Base-by-base conservation (phyloP, 495 filamentous ascomycete genomes). In the Penicillium antarcticum region DNA sequence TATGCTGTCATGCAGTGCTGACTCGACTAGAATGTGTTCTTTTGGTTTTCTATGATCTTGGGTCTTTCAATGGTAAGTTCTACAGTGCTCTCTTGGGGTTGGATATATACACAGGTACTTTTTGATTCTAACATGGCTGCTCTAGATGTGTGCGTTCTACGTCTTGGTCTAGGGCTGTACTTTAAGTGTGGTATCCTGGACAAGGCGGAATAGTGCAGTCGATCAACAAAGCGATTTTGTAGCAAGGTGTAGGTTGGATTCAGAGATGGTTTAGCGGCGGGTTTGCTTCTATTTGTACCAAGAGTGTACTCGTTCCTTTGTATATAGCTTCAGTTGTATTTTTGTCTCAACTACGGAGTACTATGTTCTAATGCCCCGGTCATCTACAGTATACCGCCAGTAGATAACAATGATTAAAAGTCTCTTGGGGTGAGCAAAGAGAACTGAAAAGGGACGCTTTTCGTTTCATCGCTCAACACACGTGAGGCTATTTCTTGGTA, bases 21-120 rank as follows among this genome's bases (percentile, higher is more conserved):
- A 24, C 46, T 29, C 40, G 36, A 40, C 36, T n/a, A 72, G 80
- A 98, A 98, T 63, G 81, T 91, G 2, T 84, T 91, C 55, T 97
- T 98, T 62, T 98, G 94, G 94, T 86, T 80, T 59, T 89, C 84
- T 7, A 97, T 98, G 91, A 94, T 97, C 52, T 69, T 94, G 51
- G 94, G 94, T 6, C 72, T 97, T 40, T 84, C 87, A 21, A 76
- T 95, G 83, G 88, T 95, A 72, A 75, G 87, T 77, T 14, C 5
- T 33, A 1, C 12, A 14, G 26, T 5, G 14, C 52, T 34, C 13
- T 33, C 45, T 13, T 26, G 4, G 5, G n/a, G 2, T 39, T 10
- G 23, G 19, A 16, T 26, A 33, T 39, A 23, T 37, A 12, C 45
- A 1, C 4, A 19, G 16, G 6, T 12, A 8, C 19, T 4, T 32